Conservation (phyloP, 2,329 filamentous ascomycete genomes). For the Venturia asperata region DNA sequence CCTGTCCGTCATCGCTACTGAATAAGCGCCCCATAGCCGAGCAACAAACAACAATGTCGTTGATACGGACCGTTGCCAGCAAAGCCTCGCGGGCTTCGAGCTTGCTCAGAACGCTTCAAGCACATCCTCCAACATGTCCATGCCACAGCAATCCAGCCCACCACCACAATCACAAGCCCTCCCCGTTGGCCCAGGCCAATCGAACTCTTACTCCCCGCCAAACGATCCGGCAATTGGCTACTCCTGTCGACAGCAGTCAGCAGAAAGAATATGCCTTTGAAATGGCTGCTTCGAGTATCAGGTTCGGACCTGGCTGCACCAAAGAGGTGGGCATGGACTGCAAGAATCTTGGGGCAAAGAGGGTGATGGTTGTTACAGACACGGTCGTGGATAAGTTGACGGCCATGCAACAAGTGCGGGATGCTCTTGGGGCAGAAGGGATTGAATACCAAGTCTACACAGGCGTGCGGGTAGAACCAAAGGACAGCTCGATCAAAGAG, state of each 20-base stretch:
- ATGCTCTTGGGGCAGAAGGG: slow-evolving; percentile 70
- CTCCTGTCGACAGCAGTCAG: slow-evolving; percentile 61
- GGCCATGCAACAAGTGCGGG: slow-evolving; percentile 82
- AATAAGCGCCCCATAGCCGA: slow-evolving; percentile 1
- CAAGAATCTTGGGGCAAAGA: slow-evolving; percentile 78
- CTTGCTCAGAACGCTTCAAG: slow-evolving; percentile 81
- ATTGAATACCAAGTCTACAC: slow-evolving; percentile 77
- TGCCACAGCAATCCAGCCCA: slow-evolving; percentile 86
- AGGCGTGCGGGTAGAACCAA: slow-evolving; percentile 78
- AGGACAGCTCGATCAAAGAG: slow-evolving; percentile 84
- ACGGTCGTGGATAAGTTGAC: slow-evolving; percentile 70
- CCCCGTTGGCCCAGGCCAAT: slow-evolving; percentile 29
- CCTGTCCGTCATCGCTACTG: neutral
- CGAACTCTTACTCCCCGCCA: slow-evolving; percentile 33
- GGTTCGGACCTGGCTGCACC: slow-evolving; percentile 87
- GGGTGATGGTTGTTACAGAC: slow-evolving; percentile 90
- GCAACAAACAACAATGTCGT: slow-evolving; percentile 2
- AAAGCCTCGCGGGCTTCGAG: slow-evolving; percentile 56
- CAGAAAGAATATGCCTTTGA: slow-evolving; percentile 98
- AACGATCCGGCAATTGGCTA: slow-evolving; percentile 49
- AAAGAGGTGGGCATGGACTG: slow-evolving; percentile 98
- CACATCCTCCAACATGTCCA: slow-evolving; percentile 79
- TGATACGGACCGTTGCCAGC: slow-evolving; percentile 36
- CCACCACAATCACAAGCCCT: slow-evolving; percentile 49
- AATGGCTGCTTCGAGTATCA: slow-evolving; percentile 91